phyloP scores from a whole-genome alignment of 1,284 basidiomycete genomes.

The Pyrrhoderma lamaoense region DNA sequence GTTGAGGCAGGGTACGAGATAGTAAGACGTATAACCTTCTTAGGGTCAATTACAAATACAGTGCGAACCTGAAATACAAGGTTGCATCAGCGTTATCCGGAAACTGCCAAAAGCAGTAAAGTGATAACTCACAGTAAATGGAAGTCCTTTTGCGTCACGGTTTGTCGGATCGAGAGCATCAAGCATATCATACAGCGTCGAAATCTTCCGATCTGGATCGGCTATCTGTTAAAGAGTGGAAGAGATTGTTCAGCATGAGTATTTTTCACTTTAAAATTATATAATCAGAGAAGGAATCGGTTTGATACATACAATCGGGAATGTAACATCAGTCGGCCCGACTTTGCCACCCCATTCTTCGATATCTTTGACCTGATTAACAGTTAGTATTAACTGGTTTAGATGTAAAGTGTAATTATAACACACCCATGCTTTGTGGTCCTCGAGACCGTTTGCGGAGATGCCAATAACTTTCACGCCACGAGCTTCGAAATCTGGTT shows the following conservation, averaged over 20 bases:
- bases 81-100: neutral
- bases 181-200: constrained; percentile 90
- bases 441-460: constrained; percentile 84
- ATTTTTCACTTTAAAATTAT: constrained; percentile 7
- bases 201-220: constrained; percentile 82
- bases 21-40: constrained; percentile 85
- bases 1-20: constrained; percentile 87
- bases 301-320: constrained; percentile 75
- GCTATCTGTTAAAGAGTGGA: constrained; percentile 57
- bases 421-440: constrained; percentile 81
- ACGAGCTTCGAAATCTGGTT: constrained; percentile 80
- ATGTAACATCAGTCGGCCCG: constrained; percentile 70
- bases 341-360: constrained; percentile 66
- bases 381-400: neutral
- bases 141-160: constrained; percentile 85
- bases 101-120: constrained; percentile 7
- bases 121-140: constrained; percentile 62
- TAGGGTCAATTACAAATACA: constrained; percentile 91
- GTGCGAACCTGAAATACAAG: constrained; percentile 71
- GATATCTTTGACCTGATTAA: constrained; percentile 56
- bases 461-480: constrained; percentile 93
- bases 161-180: constrained; percentile 94
- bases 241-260: constrained; percentile 14
- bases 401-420: neutral
- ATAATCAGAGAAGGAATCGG: too few species aligned